phyloP scores from a whole-genome alignment of 2,329 filamentous ascomycete genomes.

The Fusarium incarnatum region DNA sequence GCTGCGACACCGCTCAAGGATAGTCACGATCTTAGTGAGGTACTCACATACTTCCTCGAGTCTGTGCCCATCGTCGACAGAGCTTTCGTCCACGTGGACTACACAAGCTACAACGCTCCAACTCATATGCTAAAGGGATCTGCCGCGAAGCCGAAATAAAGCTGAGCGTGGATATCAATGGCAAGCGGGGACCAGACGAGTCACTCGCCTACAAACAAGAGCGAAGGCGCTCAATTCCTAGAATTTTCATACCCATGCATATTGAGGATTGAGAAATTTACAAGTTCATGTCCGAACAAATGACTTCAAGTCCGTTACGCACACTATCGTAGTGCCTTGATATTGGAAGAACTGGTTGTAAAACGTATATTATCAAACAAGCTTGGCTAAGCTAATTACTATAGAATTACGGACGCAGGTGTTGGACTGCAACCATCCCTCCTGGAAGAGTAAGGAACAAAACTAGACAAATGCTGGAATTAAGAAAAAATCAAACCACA shows the following conservation, averaged over 20 bases:
- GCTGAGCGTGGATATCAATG: neutral
- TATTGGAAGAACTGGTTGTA: conserved; percentile 9
- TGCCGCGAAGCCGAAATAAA: conserved; percentile 41
- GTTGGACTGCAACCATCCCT: conserved; percentile 1
- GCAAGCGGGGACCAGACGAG: neutral
- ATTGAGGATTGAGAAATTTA: neutral
- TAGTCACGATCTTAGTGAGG: conserved; percentile 82
- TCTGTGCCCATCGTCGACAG: conserved; percentile 82
- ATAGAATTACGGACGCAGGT: conserved; percentile 1
- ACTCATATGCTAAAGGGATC: conserved; percentile 64
- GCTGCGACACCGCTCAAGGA: conserved; percentile 80
- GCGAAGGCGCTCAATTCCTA: neutral
- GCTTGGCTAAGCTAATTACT: conserved; percentile 11
- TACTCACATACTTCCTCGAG: conserved; percentile 85
- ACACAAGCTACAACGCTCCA: conserved; percentile 70
- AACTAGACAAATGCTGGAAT: conserved; percentile 5
- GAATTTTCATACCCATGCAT: neutral
- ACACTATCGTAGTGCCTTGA: neutral
- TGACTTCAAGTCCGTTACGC: neutral
- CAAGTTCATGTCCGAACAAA: neutral
- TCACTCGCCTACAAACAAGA: neutral
- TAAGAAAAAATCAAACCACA: neutral
- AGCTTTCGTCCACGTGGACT: conserved; percentile 76
- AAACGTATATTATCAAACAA: conserved; percentile 29
- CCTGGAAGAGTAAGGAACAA: neutral